phyloP scores from a whole-genome alignment of 495 filamentous ascomycete species.

The Tuber brumale region DNA sequence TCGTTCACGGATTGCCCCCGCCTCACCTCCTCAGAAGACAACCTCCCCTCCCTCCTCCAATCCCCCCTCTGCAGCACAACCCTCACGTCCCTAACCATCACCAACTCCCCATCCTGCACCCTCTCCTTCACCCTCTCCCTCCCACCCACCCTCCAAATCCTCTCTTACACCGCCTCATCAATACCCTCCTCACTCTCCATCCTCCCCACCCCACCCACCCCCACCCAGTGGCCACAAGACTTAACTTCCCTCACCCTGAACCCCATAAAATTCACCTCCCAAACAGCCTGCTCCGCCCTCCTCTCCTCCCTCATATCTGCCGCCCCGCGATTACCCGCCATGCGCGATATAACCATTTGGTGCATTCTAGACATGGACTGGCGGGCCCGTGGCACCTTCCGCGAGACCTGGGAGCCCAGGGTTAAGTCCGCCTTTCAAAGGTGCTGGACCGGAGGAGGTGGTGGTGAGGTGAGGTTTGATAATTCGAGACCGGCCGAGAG shows the following conservation, averaged over 20 bases:
- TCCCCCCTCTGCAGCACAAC: neutral
- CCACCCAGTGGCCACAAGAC: slow-evolving; percentile 11
- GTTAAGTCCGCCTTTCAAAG: slow-evolving; percentile 77
- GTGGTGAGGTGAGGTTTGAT: slow-evolving; percentile 28
- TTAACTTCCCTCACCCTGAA: slow-evolving; percentile 12
- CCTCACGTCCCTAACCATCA: slow-evolving; percentile 9
- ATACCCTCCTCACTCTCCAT: slow-evolving; percentile 4
- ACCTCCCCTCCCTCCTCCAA: slow-evolving; percentile 18
- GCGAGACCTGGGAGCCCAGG: slow-evolving; percentile 52
- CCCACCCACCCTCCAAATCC: neutral
- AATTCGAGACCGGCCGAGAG: slow-evolving; percentile 48
- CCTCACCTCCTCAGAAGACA: slow-evolving; percentile 6
- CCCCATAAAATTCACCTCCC: slow-evolving; percentile 6
- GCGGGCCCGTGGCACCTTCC: slow-evolving; percentile 19
- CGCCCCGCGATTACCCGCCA: neutral
- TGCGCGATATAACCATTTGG: slow-evolving; percentile 15
- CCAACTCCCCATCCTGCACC: slow-evolving; percentile 12
- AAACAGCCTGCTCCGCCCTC: slow-evolving; percentile 15
- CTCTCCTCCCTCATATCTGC: slow-evolving; percentile 16
- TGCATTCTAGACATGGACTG: slow-evolving; percentile 27
- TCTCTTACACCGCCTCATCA: slow-evolving; percentile 10
- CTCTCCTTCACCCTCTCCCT: slow-evolving; percentile 22
- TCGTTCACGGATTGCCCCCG: slow-evolving; percentile 11
- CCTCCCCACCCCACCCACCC: slow-evolving; percentile 3
- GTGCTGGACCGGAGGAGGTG: slow-evolving; percentile 53